Percentiles rank a stretch among this genome's conserved stretches.
These are phyloP conservation scores for Coniella lustricola DNA, from an alignment of 2,329 filamentous ascomycete genomes.

Conservation along the genomic window DNA sequence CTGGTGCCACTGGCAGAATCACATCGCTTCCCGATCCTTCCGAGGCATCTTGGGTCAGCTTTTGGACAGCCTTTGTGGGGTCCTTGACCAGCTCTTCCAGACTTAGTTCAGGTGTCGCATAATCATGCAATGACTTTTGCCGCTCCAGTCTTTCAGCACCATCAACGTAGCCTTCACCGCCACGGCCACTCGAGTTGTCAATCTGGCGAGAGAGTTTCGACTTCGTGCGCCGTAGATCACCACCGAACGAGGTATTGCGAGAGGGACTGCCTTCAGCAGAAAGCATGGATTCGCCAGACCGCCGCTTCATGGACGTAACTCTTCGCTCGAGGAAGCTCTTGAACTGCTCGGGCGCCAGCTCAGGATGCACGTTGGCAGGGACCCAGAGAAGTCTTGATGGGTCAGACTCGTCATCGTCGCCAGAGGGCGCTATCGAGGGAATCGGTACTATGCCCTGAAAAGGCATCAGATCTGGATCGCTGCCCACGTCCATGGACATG, in stretches of 20 bases:
- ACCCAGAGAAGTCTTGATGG: conserved; percentile 91
- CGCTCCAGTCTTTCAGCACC: conserved; percentile 74
- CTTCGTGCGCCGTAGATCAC: conserved; percentile 68
- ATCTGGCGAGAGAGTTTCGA: conserved; percentile 94
- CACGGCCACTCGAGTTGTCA: conserved; percentile 57
- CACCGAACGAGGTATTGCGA: conserved; percentile 3
- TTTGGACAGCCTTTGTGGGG: conserved; percentile 62
- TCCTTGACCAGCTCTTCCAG: conserved; percentile 80
- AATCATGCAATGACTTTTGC: conserved; percentile 56
- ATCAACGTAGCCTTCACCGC: conserved; percentile 64
- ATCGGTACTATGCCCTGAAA: conserved; percentile 63
- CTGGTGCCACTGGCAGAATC: conserved; percentile 73
- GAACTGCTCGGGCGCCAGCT: conserved; percentile 91
- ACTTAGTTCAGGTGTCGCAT: conserved; percentile 54
- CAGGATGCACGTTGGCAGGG: conserved; percentile 85
- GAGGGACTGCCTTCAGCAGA: conserved; percentile 31
- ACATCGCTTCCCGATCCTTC: conserved; percentile 54
- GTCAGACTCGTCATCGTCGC: conserved; percentile 77
- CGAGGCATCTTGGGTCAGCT: conserved; percentile 52
- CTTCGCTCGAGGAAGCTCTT: conserved; percentile 93
- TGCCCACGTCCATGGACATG: conserved; percentile 86
- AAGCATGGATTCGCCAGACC: conserved; percentile 66
- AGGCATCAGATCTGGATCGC: conserved; percentile 68
- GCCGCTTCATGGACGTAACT: conserved; percentile 79
- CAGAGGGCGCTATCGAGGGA: conserved; percentile 63